Evolutionary conservation across 371 early-diverging fungal genomes (phyloP).

Genomic region (Syncephalastrum monosporum): DNA sequence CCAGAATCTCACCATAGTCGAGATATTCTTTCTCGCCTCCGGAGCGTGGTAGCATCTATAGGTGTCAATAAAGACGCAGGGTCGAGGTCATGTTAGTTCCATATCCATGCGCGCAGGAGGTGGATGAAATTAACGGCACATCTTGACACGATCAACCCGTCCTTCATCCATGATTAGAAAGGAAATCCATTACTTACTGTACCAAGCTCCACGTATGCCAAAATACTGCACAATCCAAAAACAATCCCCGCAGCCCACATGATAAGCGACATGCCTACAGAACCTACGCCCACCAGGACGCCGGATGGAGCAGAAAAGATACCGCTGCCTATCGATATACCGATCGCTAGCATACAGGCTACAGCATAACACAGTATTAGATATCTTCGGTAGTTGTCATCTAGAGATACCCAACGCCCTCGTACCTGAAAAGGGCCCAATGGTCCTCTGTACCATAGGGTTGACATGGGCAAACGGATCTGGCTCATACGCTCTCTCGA

Average conservation of each 20-base stretch:
- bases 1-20: conserved; percentile 5
- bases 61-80: not conserved
- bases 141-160: too few relatives aligned
- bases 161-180: too few relatives aligned
- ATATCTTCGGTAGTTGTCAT: not conserved
- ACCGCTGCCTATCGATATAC: conserved; percentile 31
- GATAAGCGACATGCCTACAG: conserved; percentile 37
- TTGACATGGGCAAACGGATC: too few relatives aligned
- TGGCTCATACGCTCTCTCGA: too few relatives aligned
- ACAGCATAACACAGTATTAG: not conserved
- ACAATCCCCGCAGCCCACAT: conserved; percentile 31
- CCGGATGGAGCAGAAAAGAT: conserved; percentile 35
- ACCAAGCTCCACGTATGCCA: conserved; percentile 32
- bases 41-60: conserved; percentile 21
- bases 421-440: conserved; percentile 2
- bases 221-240: conserved; percentile 24
- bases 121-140: too few relatives aligned
- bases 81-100: too few relatives aligned
- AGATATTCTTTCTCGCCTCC: conserved; percentile 22
- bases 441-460: conserved; percentile 1
- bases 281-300: conserved; percentile 25
- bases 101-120: too few relatives aligned
- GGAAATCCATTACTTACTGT: conserved; percentile 13
- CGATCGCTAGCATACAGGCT: conserved; percentile 6
- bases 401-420: too few relatives aligned